These are phyloP conservation scores for Botrytis tulipae DNA, from an alignment of 2,329 filamentous ascomycete genomes.

Conservation along the genomic window DNA sequence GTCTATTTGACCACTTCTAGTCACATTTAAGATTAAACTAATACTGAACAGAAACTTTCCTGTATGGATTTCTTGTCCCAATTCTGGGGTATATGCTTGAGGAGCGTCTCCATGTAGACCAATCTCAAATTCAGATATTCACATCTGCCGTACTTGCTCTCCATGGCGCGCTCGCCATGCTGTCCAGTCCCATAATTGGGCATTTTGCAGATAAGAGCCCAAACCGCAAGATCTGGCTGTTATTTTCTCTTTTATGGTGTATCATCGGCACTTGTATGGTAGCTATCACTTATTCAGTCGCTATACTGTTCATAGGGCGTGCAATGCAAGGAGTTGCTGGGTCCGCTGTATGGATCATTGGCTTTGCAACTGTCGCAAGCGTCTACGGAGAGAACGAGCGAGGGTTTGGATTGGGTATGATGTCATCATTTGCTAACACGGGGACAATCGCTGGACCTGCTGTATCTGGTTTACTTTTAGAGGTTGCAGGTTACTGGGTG, in stretches of 20 bases:
- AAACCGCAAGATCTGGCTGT: neutral
- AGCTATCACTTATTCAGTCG: neutral
- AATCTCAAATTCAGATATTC: neutral
- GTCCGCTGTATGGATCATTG: constrained; percentile 6
- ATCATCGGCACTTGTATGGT: neutral
- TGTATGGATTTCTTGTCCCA: constrained; percentile 4
- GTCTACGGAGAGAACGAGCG: neutral
- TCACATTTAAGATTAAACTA: neutral
- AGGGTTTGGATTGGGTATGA: constrained; percentile 1
- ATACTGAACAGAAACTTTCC: neutral
- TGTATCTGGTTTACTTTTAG: constrained; percentile 5
- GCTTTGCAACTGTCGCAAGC: neutral
- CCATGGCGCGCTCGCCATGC: neutral
- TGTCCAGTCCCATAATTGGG: neutral
- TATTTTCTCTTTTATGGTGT: neutral
- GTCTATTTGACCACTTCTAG: neutral
- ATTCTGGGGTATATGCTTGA: neutral
- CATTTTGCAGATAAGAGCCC: constrained; percentile 3
- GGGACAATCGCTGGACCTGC: neutral
- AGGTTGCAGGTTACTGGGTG: neutral
- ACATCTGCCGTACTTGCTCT: constrained; percentile 2
- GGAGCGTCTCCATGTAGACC: neutral
- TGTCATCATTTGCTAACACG: neutral
- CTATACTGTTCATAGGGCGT: neutral
- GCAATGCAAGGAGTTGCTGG: neutral